Evolutionary conservation across 805 yeast species (phyloP).

Genomic region (Yarrowia sp.): DNA sequence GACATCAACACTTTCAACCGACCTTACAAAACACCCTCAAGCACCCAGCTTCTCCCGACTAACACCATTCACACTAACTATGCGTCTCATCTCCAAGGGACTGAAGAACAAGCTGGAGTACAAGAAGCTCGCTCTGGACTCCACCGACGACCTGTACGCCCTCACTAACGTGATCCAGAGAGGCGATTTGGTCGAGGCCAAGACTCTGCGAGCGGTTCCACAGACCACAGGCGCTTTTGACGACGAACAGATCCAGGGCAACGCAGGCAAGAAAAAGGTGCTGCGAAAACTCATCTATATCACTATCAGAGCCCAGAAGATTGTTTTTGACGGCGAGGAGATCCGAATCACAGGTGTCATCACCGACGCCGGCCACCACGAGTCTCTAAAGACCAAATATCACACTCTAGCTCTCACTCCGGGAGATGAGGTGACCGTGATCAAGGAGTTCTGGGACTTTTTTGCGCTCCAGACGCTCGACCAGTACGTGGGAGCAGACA

Average conservation of each 20-base stretch:
- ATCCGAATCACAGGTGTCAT: constrained; percentile 35
- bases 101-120: constrained; percentile 34
- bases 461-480: constrained; percentile 32
- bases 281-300: constrained; percentile 21
- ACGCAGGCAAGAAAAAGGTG: constrained; percentile 33
- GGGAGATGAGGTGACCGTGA: constrained; percentile 30
- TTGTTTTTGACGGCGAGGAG: constrained; percentile 38
- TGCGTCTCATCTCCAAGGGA: constrained; percentile 36
- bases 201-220: constrained; percentile 35
- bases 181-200: constrained; percentile 37
- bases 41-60: not conserved
- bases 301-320: constrained; percentile 18
- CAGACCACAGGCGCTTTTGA: constrained; percentile 32
- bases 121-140: constrained; percentile 34
- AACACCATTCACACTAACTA: not conserved
- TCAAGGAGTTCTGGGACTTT: constrained; percentile 36
- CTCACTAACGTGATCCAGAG: constrained; percentile 30
- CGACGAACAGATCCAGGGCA: constrained; percentile 35
- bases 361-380: constrained; percentile 35
- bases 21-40: not conserved
- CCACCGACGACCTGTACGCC: constrained; percentile 35
- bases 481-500: constrained; percentile 26
- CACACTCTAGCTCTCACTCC: constrained; percentile 35
- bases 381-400: constrained; percentile 27
- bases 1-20: not conserved